Conservation (phyloP, 345 rosid genomes). For the Syzygium aromaticum region DNA sequence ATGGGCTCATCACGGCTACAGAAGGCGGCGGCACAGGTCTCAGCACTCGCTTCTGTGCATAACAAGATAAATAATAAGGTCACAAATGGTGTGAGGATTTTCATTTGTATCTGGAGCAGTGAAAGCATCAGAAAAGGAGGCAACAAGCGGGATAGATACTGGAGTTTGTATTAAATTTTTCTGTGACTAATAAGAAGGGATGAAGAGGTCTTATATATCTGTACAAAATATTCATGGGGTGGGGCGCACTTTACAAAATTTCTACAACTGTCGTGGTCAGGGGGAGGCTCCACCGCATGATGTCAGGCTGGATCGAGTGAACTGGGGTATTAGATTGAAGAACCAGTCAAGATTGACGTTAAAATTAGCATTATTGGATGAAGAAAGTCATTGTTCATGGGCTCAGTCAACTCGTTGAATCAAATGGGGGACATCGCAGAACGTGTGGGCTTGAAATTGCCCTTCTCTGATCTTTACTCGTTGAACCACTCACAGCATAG, state of each 20-base stretch:
- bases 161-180: background rate
- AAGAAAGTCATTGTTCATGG: background rate
- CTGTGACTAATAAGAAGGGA: background rate
- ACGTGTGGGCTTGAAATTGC: background rate
- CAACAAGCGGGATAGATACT: background rate
- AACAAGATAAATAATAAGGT: background rate
- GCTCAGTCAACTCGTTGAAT: background rate
- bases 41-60: background rate
- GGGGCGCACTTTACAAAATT: background rate
- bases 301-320: background rate
- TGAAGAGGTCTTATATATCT: background rate
- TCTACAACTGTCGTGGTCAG: background rate
- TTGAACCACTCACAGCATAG: background rate
- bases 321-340: background rate
- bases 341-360: background rate
- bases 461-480: background rate
- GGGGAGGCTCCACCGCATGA: background rate
- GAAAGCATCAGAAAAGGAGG: background rate
- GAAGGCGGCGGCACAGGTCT: slow-evolving; percentile 18
- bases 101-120: background rate
- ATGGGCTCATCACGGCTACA: slow-evolving; percentile 29
- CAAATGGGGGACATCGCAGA: background rate
- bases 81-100: background rate
- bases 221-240: background rate
- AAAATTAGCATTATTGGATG: background rate